Conservation (phyloP, 2,329 filamentous ascomycete genomes). For the Apiospora koreana region DNA sequence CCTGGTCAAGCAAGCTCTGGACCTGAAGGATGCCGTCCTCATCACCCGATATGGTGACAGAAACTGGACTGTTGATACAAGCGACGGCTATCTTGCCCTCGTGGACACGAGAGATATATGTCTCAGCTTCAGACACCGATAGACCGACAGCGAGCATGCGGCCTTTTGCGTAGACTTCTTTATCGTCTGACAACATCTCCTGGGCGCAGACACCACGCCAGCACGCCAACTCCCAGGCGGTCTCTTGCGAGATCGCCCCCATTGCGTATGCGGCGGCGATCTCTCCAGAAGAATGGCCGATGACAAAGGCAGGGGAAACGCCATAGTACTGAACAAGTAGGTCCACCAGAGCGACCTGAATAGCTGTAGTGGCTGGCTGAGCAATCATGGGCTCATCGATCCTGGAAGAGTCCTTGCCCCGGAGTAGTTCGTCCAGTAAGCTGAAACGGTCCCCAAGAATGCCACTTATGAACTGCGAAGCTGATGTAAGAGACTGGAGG, state of each 20-base stretch:
- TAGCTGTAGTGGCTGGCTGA: conserved; percentile 32
- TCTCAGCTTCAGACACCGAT: conserved; percentile 12
- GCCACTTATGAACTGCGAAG: conserved; percentile 29
- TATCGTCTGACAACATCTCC: conserved; percentile 4
- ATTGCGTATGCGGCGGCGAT: conserved; percentile 34
- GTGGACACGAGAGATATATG: conserved; percentile 17
- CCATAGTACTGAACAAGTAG: conserved; percentile 26
- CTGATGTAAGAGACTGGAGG: conserved; percentile 27
- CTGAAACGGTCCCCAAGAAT: conserved; percentile 25
- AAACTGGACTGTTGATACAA: conserved; percentile 26
- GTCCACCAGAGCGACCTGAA: conserved; percentile 34
- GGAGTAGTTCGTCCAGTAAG: conserved; percentile 36
- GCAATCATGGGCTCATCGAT: conserved; percentile 36
- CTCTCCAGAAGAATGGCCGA: conserved; percentile 38
- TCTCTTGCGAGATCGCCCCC: conserved; percentile 26
- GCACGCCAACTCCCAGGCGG: conserved; percentile 25
- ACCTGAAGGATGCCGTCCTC: conserved; percentile 19
- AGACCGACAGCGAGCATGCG: conserved; percentile 26
- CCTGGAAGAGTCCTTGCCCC: conserved; percentile 22
- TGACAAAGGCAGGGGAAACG: conserved; percentile 25
- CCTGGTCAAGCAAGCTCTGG: conserved; percentile 17
- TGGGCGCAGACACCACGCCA: conserved; percentile 23
- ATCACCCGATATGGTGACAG: conserved; percentile 27
- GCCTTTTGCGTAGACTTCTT: conserved; percentile 10
- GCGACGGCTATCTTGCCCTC: conserved; percentile 20